These are phyloP conservation scores for Cyclotella cryptica DNA, from an alignment of 108 stramenopile genomes.

Conservation along the genomic window DNA sequence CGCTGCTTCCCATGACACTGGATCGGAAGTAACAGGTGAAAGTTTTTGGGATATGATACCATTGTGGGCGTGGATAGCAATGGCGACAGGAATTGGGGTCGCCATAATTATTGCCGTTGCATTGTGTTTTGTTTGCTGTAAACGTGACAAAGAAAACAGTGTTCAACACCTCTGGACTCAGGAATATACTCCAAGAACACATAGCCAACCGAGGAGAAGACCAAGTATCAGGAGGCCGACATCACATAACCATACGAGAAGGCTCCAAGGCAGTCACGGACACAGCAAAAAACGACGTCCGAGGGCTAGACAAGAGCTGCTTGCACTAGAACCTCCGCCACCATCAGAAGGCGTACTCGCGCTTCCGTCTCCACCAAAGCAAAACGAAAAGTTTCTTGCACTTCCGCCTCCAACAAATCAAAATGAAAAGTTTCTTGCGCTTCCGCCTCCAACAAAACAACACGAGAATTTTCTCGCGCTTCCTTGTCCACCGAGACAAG, in stretches of 20 bases:
- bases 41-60: neutral
- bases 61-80: slow-evolving; percentile 3
- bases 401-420: too few species aligned
- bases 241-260: too few species aligned
- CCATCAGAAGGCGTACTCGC: too few species aligned
- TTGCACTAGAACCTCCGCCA: too few species aligned
- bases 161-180: neutral
- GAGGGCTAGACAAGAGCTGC: too few species aligned
- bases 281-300: too few species aligned
- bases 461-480: neutral
- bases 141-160: too few species aligned
- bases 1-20: neutral
- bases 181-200: neutral
- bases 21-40: neutral
- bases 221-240: neutral
- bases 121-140: neutral
- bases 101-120: neutral
- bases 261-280: neutral
- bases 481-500: neutral
- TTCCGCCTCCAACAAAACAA: neutral
- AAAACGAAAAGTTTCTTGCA: too few species aligned
- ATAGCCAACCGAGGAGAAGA: neutral
- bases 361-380: too few species aligned
- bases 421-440: too few species aligned
- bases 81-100: neutral